Evolutionary conservation across 805 yeast genomes (phyloP), one percentile per base, ranked within the genome.

Genomic region (Nematodospora valgi): DNA sequence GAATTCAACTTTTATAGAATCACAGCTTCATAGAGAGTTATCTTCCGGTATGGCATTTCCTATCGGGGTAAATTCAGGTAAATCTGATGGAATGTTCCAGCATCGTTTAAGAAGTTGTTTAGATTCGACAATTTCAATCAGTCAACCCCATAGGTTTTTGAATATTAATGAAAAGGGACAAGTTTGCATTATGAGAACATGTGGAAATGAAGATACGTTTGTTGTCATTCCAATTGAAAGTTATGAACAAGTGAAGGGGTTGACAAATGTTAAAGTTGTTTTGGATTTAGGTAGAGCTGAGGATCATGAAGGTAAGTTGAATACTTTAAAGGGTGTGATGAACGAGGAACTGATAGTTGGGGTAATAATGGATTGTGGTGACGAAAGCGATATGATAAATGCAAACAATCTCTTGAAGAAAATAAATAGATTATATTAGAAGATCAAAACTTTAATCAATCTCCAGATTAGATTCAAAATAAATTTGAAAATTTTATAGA

Each of bases 1-100:
- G 5, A 63, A 68, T 21, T 59, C 74, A 2, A 55, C 68, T 3
- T 56, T 69, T 27, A 44, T 64, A 20, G 78, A 74, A 49, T 68
- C 73, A 19, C 78, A 72, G 46, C 48, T 68, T 37, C 76, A 72
- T 54, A 51, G 78, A 39, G 78, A 72, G 43, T 48, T 73, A 38
- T 66, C 64, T n/a, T 69, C 76, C 6, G 78, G 78, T 1, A 50
- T 62, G 15, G 68, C 78, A 0, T 72, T 62, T 50, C 69, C 78
- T 1, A 68, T 74, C 12, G 78, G 78, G 0, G 43, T 35, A 51
- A 56, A 40, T 41, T 24, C 23, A 24, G n/a, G n/a, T n/a, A n/a
- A n/a, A n/a, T n/a, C n/a, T n/a, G n/a, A n/a, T n/a, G 40, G 24
- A n/a, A 52, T 54, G 41, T 58, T 58, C 28, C 39, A 38, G 20